Percentiles rank a stretch among this genome's conserved stretches.
Conservation (phyloP, 2,329 filamentous ascomycete species). For the Fusarium stilboides region DNA sequence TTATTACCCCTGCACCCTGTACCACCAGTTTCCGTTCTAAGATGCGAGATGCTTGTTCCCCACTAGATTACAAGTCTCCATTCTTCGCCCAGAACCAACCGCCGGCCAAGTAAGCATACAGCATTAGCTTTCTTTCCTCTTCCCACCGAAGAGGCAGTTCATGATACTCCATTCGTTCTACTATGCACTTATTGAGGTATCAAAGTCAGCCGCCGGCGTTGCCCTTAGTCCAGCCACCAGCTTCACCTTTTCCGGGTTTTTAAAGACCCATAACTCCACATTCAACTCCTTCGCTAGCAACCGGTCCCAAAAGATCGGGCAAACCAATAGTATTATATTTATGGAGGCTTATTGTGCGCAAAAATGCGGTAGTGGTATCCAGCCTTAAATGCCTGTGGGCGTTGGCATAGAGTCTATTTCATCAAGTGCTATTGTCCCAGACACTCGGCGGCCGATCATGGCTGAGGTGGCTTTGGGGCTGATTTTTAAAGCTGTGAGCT, state of each 20-base stretch:
- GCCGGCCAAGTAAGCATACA: constrained; percentile 3
- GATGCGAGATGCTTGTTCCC: constrained; percentile 10
- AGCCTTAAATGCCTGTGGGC: neutral
- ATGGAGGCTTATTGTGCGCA: neutral
- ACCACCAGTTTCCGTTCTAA: neutral
- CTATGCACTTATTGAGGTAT: neutral
- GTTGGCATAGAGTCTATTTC: constrained; percentile 16
- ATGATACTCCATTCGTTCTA: neutral
- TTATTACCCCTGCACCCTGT: no score
- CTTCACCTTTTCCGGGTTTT: constrained; percentile 27
- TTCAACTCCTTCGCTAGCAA: constrained; percentile 3
- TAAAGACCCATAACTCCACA: constrained; percentile 23
- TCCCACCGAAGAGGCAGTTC: neutral
- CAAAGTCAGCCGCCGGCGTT: constrained; percentile 7
- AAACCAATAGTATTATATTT: constrained; percentile 15
- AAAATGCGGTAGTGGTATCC: constrained; percentile 3
- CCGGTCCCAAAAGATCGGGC: constrained; percentile 15
- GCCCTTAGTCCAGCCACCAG: constrained; percentile 10
- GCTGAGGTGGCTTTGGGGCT: neutral
- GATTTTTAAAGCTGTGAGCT: neutral
- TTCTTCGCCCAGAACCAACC: neutral
- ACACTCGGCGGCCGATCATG: neutral
- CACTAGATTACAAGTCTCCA: neutral
- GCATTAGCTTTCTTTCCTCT: constrained; percentile 30
- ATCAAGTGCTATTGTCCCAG: neutral